Evolutionary conservation across 208 protist genomes (phyloP).

Genomic region (Trypanosoma lewisi): DNA sequence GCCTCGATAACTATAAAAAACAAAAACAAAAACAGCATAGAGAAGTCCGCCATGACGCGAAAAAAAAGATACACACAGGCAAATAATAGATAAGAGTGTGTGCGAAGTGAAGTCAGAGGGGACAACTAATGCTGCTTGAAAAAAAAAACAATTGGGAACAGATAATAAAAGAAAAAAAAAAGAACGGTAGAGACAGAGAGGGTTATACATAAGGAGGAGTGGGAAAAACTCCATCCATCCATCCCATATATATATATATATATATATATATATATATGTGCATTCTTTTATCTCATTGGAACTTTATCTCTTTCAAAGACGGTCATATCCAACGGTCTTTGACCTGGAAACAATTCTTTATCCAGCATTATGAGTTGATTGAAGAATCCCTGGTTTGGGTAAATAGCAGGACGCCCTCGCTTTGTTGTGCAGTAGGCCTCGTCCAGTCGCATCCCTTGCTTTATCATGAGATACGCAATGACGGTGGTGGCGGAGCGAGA

Average conservation of each 20-base stretch:
- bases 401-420: conserved; percentile 72
- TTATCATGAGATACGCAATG: conserved; percentile 88
- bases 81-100: too few species aligned
- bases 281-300: conserved; percentile 1
- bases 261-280: not conserved
- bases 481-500: conserved; percentile 88
- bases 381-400: conserved; percentile 83
- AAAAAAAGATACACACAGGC: too few species aligned
- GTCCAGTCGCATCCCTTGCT: conserved; percentile 79
- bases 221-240: too few species aligned
- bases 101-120: too few species aligned
- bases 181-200: too few species aligned
- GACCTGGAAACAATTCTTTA: conserved; percentile 51
- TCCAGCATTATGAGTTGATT: conserved; percentile 76
- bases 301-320: conserved; percentile 39
- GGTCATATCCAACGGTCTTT: conserved; percentile 52
- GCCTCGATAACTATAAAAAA: too few species aligned
- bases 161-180: not conserved
- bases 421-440: conserved; percentile 79
- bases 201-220: too few species aligned
- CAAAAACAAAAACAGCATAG: too few species aligned
- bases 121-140: too few species aligned
- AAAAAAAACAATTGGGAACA: too few species aligned
- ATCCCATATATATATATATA: conserved; percentile 17
- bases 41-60: too few species aligned